phyloP scores from a whole-genome alignment of 306 rosid genomes.

The Aeschynomene evenia region DNA sequence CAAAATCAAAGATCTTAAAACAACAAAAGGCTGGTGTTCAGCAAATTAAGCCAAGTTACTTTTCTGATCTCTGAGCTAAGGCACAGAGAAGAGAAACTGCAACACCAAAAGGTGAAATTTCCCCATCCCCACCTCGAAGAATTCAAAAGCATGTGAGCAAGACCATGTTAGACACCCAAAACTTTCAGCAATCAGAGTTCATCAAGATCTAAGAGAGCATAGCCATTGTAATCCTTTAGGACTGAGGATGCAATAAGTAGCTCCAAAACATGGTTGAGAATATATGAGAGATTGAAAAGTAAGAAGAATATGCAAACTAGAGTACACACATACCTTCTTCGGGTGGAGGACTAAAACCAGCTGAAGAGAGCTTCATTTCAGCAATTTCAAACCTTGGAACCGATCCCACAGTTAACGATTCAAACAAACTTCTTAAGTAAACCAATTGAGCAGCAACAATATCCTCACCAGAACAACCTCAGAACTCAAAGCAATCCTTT shows the following conservation, averaged over 20 bases:
- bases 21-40: conserved; percentile 3
- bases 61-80: conserved; percentile 22
- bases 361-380: conserved; percentile 83
- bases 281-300: not conserved
- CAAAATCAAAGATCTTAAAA: conserved; percentile 36
- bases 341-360: conserved; percentile 82
- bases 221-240: conserved; percentile 5
- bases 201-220: not conserved
- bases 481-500: conserved; percentile 39
- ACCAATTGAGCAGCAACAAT: conserved; percentile 44
- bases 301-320: conserved; percentile 23
- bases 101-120: not conserved
- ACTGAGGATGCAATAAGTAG: conserved; percentile 13
- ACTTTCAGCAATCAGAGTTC: not conserved
- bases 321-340: conserved; percentile 61
- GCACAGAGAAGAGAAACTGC: conserved; percentile 23
- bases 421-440: conserved; percentile 33
- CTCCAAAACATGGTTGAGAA: conserved; percentile 22
- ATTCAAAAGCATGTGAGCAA: not conserved
- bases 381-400: conserved; percentile 33
- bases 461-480: conserved; percentile 26
- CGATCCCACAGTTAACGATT: conserved; percentile 35
- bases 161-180: conserved; percentile 31
- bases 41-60: conserved; percentile 30
- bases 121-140: not conserved